Percentiles rank a stretch among this genome's conserved stretches.
Conservation (phyloP, 108 stramenopile genomes). For the Discostella pseudostelligera region DNA sequence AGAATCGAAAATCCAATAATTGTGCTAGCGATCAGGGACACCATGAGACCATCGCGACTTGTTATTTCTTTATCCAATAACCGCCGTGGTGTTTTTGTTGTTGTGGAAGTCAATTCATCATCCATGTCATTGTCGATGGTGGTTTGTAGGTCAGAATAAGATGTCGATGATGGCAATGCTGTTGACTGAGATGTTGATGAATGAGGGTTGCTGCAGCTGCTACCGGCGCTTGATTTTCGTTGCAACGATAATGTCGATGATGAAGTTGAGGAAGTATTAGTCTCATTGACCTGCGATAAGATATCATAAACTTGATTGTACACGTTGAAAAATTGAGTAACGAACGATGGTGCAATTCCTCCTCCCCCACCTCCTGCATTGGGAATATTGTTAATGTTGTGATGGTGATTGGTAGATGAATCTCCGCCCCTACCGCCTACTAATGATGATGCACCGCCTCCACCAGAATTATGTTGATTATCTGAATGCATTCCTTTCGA, state of each 20-base stretch:
- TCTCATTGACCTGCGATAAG: conserved; percentile 10
- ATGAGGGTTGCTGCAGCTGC: neutral
- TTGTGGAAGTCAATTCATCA: conserved; percentile 1
- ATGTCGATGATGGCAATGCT: conserved; percentile 9
- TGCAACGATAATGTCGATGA: neutral
- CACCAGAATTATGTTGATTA: neutral
- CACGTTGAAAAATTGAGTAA: conserved; percentile 21
- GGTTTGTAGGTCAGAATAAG: conserved; percentile 5
- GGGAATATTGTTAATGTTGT: no score
- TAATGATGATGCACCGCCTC: neutral
- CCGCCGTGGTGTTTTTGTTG: conserved; percentile 10
- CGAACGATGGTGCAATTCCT: conserved; percentile 12
- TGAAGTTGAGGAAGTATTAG: neutral
- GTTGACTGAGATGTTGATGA: neutral
- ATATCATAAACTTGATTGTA: conserved; percentile 24
- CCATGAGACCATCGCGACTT: conserved; percentile 45
- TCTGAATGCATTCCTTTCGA: conserved; percentile 1
- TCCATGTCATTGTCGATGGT: conserved; percentile 3
- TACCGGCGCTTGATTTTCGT: neutral
- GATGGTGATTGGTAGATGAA: no score
- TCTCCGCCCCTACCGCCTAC: neutral
- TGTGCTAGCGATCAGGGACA: conserved; percentile 58
- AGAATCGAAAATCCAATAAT: conserved; percentile 61
- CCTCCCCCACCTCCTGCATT: neutral
- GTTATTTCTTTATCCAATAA: conserved; percentile 60